Evolutionary conservation across 2,329 filamentous ascomycete species (phyloP), one percentile per base, ranked within the genome.

Genomic region (Fusarium bulbicola): DNA sequence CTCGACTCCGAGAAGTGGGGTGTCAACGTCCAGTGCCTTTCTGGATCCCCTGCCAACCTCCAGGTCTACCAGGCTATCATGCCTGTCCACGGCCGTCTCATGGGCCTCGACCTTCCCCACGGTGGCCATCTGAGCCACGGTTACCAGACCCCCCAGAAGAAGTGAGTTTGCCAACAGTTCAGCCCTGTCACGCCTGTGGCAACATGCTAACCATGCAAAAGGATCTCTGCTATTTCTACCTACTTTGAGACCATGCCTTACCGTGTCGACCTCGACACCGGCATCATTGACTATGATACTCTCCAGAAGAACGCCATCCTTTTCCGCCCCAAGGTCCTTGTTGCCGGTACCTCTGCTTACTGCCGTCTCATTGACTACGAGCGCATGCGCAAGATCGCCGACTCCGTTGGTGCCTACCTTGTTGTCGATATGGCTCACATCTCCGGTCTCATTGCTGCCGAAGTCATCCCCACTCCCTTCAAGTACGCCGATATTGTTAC

Each of bases 181-280:
- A 32, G 11, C 9, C 63, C 49, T 40, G 30, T 32, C 18, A 46
- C 10, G 16, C 8, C 21, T 45, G 18, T 58, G 32, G 34, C 43
- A 70, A 39, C 12, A 30, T 49, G 24, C 64, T 74, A 61, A 74
- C 28, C 13, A 34, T 11, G 2, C 13, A 16, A 6, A 32, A 92
- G 88, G 87, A 99, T 99, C 84, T 98, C 95, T 62, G 95, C 95
- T 68, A 93, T 99, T 78, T 98, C 95, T 43, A 98, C 95, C 80
- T 99, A 99, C 90, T 99, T 98, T 82, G 95, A 99, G 89, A 99
- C 96, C 68, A 92, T 99, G 85, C 96, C 96, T 63, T 99, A 99
- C 89, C 92, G 95, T 71, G 92, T 98, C 73, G 88, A 96, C 83
- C 89, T 93, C 78, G 90, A 93, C 80, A 98, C 96, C 37, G 96